phyloP scores from a whole-genome alignment of 331 rosid genomes.

The Malus hybrid region DNA sequence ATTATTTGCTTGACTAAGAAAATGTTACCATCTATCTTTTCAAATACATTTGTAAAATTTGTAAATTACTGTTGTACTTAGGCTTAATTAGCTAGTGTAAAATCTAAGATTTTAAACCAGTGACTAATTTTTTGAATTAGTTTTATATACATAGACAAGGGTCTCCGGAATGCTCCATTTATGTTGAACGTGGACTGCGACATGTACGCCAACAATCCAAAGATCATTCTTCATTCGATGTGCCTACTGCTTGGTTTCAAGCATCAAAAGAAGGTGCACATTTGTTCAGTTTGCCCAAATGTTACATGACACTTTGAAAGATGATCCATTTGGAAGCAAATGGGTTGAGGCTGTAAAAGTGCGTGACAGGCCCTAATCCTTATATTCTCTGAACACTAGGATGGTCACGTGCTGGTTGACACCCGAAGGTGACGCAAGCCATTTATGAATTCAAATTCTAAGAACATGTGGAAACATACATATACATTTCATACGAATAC shows the following conservation, averaged over 20 bases:
- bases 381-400: too few species aligned
- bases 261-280: conserved; percentile 28
- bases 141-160: conserved; percentile 33
- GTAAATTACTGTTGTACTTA: not conserved
- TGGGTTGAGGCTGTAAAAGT: not conserved
- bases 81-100: not conserved
- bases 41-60: not conserved
- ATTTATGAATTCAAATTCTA: too few species aligned
- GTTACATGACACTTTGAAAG: conserved; percentile 40
- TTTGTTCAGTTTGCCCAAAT: conserved; percentile 49
- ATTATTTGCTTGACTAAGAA: not conserved
- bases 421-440: too few species aligned
- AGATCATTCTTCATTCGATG: conserved; percentile 30
- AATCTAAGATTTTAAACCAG: not conserved
- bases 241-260: conserved; percentile 35
- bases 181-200: conserved; percentile 72
- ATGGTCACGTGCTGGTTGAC: too few species aligned
- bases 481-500: too few species aligned
- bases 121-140: not conserved
- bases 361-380: not conserved
- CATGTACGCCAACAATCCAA: conserved; percentile 62
- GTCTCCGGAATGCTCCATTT: conserved; percentile 70
- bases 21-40: not conserved
- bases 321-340: conserved; percentile 67
- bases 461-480: too few species aligned